These are phyloP conservation scores for Tephrocybe sp. DNA, from an alignment of 768 basidiomycete species.

Conservation along the genomic window DNA sequence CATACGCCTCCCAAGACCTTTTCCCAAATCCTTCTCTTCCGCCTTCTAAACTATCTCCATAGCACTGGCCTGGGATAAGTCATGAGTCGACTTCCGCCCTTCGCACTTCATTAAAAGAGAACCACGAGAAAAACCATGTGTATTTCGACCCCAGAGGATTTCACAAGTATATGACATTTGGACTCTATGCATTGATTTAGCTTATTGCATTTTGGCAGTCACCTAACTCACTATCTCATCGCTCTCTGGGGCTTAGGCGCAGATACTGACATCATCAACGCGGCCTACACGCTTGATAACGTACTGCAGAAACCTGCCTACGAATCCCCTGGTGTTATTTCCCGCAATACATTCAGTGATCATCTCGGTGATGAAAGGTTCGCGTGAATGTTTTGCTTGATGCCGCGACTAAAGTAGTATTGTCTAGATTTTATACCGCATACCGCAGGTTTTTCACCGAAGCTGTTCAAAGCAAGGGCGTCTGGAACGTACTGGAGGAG, in stretches of 20 bases:
- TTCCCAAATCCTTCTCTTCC: constrained; percentile 18
- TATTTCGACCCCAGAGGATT: constrained; percentile 48
- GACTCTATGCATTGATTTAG: constrained; percentile 29
- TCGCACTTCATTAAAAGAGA: constrained; percentile 43
- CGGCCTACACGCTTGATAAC: constrained; percentile 37
- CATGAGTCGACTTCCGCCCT: constrained; percentile 39
- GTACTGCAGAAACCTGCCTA: constrained; percentile 36
- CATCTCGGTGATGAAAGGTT: constrained; percentile 61
- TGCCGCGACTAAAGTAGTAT: neutral
- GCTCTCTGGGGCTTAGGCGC: constrained; percentile 66
- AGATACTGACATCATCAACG: constrained; percentile 33
- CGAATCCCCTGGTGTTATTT: constrained; percentile 46
- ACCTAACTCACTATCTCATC: constrained; percentile 56
- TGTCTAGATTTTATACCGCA: constrained; percentile 52
- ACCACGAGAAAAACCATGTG: constrained; percentile 53
- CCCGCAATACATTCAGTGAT: constrained; percentile 45
- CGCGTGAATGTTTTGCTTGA: constrained; percentile 14
- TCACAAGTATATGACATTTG: constrained; percentile 32
- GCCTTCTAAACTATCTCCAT: constrained; percentile 28
- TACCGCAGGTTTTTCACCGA: constrained; percentile 59
- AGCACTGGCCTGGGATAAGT: constrained; percentile 32
- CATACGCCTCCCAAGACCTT: constrained; percentile 5
- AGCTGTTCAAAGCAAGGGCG: constrained; percentile 41
- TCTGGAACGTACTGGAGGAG: constrained; percentile 51
- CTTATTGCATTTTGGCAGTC: constrained; percentile 26